phyloP scores from a whole-genome alignment of 2,329 filamentous ascomycete species.

The Colletotrichum lindemuthianum region DNA sequence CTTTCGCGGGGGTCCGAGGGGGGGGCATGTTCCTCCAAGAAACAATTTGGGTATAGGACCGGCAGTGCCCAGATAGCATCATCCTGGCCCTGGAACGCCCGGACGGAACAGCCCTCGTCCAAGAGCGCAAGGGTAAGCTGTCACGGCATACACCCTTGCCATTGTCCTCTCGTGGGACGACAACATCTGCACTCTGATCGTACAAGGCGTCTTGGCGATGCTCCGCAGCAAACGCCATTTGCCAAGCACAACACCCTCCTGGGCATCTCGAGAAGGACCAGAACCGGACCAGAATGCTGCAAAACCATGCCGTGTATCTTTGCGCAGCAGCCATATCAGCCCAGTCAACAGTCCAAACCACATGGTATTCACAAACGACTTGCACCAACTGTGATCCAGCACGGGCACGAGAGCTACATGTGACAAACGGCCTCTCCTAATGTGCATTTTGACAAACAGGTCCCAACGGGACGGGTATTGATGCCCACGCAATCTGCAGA shows the following conservation, averaged over 20 bases:
- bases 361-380: background rate
- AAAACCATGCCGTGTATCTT: too few relatives aligned
- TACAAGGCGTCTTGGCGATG: background rate
- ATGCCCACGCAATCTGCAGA: too few relatives aligned
- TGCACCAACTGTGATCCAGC: too few relatives aligned
- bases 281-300: too few relatives aligned
- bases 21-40: background rate
- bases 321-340: too few relatives aligned
- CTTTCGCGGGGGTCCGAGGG: background rate
- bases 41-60: background rate
- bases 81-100: background rate
- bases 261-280: too few relatives aligned
- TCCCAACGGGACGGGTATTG: too few relatives aligned
- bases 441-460: too few relatives aligned
- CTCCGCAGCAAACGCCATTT: background rate
- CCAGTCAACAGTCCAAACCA: background rate
- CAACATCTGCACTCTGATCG: slow-evolving; percentile 1
- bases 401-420: too few relatives aligned
- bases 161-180: background rate
- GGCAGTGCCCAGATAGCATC: too few relatives aligned
- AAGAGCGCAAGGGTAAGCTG: background rate
- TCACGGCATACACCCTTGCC: background rate
- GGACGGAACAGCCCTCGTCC: background rate
- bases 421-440: too few relatives aligned
- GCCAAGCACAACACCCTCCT: background rate